Evolutionary conservation across 2,329 filamentous ascomycete genomes (phyloP).

Genomic region (Phialocephala sp.): DNA sequence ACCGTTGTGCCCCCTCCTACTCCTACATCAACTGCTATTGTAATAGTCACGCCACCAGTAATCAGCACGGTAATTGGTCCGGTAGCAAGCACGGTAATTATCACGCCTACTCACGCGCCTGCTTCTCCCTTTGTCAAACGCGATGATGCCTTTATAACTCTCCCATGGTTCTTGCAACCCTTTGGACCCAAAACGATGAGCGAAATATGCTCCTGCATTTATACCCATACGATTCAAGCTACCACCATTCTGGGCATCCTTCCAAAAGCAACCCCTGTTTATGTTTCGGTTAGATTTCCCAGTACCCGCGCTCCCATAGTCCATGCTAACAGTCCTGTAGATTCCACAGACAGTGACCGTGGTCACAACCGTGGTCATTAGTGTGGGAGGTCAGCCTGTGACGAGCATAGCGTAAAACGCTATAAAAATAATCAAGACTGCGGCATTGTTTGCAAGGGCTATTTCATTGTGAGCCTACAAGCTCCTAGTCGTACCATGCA

Average conservation of each 20-base stretch:
- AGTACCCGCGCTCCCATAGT: background rate
- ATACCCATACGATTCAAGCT: slow-evolving; percentile 2
- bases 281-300: background rate
- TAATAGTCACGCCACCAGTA: slow-evolving; percentile 1
- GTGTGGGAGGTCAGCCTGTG: background rate
- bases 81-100: background rate
- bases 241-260: background rate
- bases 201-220: slow-evolving; percentile 17
- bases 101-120: background rate
- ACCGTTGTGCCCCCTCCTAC: background rate
- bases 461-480: no score
- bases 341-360: background rate
- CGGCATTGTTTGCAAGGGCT: no score
- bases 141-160: background rate
- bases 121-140: background rate
- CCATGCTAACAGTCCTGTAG: background rate
- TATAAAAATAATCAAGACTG: background rate
- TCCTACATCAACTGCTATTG: background rate
- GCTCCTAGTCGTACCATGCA: no score
- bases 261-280: background rate
- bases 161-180: slow-evolving; percentile 18
- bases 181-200: slow-evolving; percentile 11
- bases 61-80: background rate
- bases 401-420: background rate
- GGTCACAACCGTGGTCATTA: background rate